Base-by-base conservation (phyloP, 441 rosid species). In the Lagerstroemia fauriei region DNA sequence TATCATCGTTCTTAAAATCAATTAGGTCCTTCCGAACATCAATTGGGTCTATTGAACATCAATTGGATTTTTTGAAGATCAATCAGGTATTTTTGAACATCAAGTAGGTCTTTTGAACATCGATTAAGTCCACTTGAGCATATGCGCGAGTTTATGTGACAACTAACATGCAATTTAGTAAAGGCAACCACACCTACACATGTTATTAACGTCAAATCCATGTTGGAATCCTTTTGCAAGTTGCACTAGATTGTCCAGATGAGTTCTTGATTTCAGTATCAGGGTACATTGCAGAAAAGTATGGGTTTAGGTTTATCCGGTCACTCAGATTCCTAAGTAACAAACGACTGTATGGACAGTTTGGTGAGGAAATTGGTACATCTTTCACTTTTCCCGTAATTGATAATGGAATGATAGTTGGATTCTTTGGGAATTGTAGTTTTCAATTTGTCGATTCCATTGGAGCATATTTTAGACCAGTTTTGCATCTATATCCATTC, bases 281-380 rank as follows among this genome's bases (percentile, higher is more conserved):
- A 4, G 78, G 83, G 8, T 61, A 81, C 56, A 25, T 59, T 3
- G 53, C 13, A 44, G 22, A 27, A 11, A 0, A n/a, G 5, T 1
- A 8, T 20, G 56, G 16, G 16, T 50, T 25, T 1, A 6, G 44
- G 6, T 78, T 73, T 9, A 73, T 80, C 18, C 71, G 29, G 29
- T 80, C 83, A 18, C 70, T 80, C 27, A 80, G 24, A 10, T 44
- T 80, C 0, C 83, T 38, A 25, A 80, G 78, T 31, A 80, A 80
- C 8, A 72, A 56, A 80, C 47, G 83, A 11, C 41, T 7, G 48
- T 29, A 38, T 25, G 83, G 82, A 9, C 83, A 57, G 41, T 80
- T 73, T 2, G 72, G 82, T 41, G 7, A 3, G 9, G 16, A 72
- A 38, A 41, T 3, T 0, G 77, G 77, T 73, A 73, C 77, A 27